Conservation (phyloP, 352 stramenopile species). For the Pythium phragmitis region DNA sequence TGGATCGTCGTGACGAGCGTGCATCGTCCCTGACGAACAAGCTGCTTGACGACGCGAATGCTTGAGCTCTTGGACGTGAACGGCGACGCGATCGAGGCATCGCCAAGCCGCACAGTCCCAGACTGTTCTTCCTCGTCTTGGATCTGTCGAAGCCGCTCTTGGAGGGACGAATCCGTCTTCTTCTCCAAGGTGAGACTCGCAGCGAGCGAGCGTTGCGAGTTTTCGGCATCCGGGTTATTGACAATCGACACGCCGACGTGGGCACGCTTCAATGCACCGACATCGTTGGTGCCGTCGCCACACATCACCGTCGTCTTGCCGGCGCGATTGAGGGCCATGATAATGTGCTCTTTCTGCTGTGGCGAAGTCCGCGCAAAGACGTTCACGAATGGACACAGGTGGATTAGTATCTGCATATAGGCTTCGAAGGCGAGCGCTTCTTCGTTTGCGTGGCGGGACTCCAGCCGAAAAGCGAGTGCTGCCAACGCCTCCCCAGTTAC, state of each 20-base stretch:
- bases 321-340: conserved; percentile 87
- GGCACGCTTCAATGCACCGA: conserved; percentile 88
- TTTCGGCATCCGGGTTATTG: conserved; percentile 40
- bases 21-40: conserved; percentile 94
- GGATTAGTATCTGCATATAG: conserved; percentile 28
- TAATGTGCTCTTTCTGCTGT: conserved; percentile 91
- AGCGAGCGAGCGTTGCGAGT: conserved; percentile 17
- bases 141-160: conserved; percentile 20
- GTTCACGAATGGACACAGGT: conserved; percentile 38
- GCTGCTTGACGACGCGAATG: conserved; percentile 75
- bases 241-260: conserved; percentile 95
- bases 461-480: conserved; percentile 15
- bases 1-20: conserved; percentile 96
- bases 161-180: conserved; percentile 16
- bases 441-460: conserved; percentile 17
- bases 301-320: conserved; percentile 92
- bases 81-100: conserved; percentile 96
- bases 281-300: conserved; percentile 96
- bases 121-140: conserved; percentile 37
- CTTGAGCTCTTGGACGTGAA: conserved; percentile 93
- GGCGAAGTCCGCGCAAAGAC: conserved; percentile 93
- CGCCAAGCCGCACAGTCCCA: conserved; percentile 90
- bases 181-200: conserved; percentile 8
- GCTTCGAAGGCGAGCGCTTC: conserved; percentile 30
- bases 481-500: conserved; percentile 40